Conservation (phyloP, 495 filamentous ascomycete species). For the Penicillium soppii region DNA sequence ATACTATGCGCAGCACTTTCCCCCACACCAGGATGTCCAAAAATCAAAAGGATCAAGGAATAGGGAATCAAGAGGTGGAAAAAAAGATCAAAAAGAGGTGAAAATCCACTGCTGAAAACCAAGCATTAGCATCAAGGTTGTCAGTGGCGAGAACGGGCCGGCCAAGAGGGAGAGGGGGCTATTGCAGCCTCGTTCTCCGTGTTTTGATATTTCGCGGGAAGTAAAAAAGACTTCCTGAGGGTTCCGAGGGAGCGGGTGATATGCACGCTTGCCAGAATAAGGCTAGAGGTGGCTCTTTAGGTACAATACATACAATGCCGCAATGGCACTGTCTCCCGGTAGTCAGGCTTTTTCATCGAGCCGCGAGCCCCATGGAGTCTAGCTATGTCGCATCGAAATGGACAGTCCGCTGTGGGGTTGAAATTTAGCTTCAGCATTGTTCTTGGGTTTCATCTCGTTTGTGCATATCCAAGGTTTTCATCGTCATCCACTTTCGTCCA, state of each 20-base stretch:
- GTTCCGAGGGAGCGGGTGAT: not conserved
- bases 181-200: constrained; percentile 9
- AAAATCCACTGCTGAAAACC: constrained; percentile 8
- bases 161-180: constrained; percentile 7
- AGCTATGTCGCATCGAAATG: not conserved
- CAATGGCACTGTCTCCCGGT: not conserved
- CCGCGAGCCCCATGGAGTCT: not conserved
- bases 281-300: not conserved
- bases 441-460: not conserved
- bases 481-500: no score
- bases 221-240: not conserved
- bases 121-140: constrained; percentile 11
- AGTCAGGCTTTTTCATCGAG: not conserved
- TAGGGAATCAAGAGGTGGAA: constrained; percentile 1
- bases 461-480: no score
- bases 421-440: not conserved
- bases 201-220: not conserved
- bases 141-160: constrained; percentile 16
- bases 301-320: not conserved
- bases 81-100: constrained; percentile 1
- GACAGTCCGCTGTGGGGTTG: not conserved
- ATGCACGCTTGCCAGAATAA: not conserved
- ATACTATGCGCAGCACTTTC: not conserved
- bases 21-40: constrained; percentile 1
- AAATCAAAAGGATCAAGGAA: not conserved